phyloP scores from a whole-genome alignment of 345 rosid genomes.

The Abelmoschus esculentus region DNA sequence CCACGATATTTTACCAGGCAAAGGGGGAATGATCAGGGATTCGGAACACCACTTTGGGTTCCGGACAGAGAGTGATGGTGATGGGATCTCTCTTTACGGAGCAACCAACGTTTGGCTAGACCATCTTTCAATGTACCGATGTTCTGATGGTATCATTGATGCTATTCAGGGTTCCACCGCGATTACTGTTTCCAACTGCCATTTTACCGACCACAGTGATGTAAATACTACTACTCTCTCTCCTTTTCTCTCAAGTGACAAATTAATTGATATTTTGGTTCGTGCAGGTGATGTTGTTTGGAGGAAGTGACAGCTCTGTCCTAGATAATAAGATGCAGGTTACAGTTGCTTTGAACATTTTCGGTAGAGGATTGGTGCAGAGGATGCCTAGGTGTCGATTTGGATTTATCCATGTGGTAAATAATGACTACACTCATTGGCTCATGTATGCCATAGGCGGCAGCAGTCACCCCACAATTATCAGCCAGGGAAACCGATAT shows the following conservation, averaged over 20 bases:
- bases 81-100: conserved; percentile 64
- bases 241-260: no score
- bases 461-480: background rate
- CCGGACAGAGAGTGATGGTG: conserved; percentile 67
- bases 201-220: conserved; percentile 63
- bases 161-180: conserved; percentile 64
- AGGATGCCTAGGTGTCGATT: background rate
- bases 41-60: conserved; percentile 44
- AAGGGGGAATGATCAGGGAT: conserved; percentile 62
- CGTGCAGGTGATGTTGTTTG: background rate
- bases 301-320: background rate
- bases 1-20: conserved; percentile 33
- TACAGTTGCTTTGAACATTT: background rate
- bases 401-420: background rate
- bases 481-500: background rate
- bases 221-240: no score
- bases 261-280: background rate
- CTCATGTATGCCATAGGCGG: background rate
- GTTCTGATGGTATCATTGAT: conserved; percentile 69
- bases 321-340: background rate
- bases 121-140: conserved; percentile 57
- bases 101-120: conserved; percentile 68
- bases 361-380: background rate
- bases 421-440: background rate
- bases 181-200: conserved; percentile 64